Evolutionary conservation across 1,284 basidiomycete species (phyloP).

Genomic region (Ustilago tritici): DNA sequence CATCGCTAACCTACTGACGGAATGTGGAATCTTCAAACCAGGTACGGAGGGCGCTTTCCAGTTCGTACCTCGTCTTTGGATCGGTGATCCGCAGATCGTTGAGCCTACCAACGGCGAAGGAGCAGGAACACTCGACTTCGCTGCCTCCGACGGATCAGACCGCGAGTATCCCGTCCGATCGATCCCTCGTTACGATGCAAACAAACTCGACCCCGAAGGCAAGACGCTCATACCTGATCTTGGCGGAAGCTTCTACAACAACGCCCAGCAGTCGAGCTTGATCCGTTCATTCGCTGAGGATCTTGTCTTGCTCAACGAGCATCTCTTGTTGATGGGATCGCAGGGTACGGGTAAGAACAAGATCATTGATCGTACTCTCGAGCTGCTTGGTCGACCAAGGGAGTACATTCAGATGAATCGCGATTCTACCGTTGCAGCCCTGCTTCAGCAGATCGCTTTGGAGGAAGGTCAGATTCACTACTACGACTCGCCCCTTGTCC

Average conservation of each 20-base stretch:
- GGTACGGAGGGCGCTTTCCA: slow-evolving; percentile 63
- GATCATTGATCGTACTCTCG: slow-evolving; percentile 69
- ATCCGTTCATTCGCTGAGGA: slow-evolving; percentile 69
- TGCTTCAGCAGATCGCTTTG: slow-evolving; percentile 66
- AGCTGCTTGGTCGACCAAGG: slow-evolving; percentile 68
- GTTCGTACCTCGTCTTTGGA: slow-evolving; percentile 49
- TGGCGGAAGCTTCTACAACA: slow-evolving; percentile 66
- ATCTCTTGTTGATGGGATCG: slow-evolving; percentile 69
- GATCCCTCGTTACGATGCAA: slow-evolving; percentile 63
- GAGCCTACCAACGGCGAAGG: slow-evolving; percentile 6
- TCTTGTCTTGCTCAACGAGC: slow-evolving; percentile 66
- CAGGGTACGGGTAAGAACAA: slow-evolving; percentile 71
- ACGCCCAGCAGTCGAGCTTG: slow-evolving; percentile 67
- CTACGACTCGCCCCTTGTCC: slow-evolving; percentile 68
- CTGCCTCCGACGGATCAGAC: slow-evolving; percentile 38
- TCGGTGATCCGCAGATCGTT: slow-evolving; percentile 41
- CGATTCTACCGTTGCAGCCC: slow-evolving; percentile 64
- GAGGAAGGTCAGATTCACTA: slow-evolving; percentile 68
- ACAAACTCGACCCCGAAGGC: slow-evolving; percentile 64
- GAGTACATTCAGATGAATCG: slow-evolving; percentile 71
- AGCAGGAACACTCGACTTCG: slow-evolving; percentile 52
- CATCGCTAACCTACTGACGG: slow-evolving; percentile 58
- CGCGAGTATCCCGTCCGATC: slow-evolving; percentile 30
- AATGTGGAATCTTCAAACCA: slow-evolving; percentile 59
- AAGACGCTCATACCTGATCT: slow-evolving; percentile 66